Percentiles rank a stretch among this genome's conserved stretches.
Conservation (phyloP, 352 stramenopile genomes). For the Pseudoperonospora humuli region DNA sequence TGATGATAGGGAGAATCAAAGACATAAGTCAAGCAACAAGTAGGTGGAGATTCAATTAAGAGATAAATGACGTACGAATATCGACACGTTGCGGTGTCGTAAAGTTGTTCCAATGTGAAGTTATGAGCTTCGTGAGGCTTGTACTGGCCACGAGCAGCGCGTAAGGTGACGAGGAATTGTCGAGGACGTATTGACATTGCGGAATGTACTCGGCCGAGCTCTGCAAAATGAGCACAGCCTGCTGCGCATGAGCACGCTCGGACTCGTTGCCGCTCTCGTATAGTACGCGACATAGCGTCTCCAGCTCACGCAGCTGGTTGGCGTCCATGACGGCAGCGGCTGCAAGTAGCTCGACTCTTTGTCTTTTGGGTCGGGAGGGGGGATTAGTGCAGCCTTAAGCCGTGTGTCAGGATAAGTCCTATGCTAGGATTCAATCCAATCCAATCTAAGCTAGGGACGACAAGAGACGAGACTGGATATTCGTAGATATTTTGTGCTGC, state of each 20-base stretch:
- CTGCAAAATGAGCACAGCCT: conserved; percentile 80
- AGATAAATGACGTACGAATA: conserved; percentile 64
- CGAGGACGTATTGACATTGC: conserved; percentile 98
- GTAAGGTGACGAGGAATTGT: conserved; percentile 93
- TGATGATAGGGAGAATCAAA: not conserved
- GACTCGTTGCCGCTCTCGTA: conserved; percentile 73
- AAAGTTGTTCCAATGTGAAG: conserved; percentile 93
- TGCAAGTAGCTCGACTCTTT: conserved; percentile 4
- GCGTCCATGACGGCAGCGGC: conserved; percentile 46
- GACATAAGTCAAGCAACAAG: no score
- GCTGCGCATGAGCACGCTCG: conserved; percentile 69
- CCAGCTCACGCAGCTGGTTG: conserved; percentile 67
- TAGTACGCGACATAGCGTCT: conserved; percentile 68
- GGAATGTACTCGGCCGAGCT: conserved; percentile 96
- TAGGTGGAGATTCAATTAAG: not conserved
- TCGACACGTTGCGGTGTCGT: conserved; percentile 83
- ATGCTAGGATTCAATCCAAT: no score
- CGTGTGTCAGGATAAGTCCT: not conserved
- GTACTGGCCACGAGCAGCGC: conserved; percentile 94
- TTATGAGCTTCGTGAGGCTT: conserved; percentile 96
- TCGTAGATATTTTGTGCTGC: no score
- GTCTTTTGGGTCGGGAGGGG: conserved; percentile 18
- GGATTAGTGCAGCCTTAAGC: conserved; percentile 3
- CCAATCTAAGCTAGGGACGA: no score
- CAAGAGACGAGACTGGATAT: no score